Evolutionary conservation across 805 yeast genomes (phyloP), one percentile per base, ranked within the genome.

Genomic region (Hanseniaspora lindneri): DNA sequence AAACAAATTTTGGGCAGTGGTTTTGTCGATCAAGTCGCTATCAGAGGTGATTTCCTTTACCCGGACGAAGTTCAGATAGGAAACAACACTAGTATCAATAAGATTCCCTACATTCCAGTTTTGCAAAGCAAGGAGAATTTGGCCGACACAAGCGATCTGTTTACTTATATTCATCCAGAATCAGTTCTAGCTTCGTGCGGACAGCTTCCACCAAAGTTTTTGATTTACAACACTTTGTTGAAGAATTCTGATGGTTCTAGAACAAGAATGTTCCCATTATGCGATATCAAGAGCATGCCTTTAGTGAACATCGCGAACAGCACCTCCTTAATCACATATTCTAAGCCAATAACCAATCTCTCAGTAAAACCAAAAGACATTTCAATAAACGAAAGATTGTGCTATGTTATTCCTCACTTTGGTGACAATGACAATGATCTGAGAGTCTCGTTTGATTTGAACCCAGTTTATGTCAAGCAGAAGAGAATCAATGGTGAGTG

Each of bases 1-100:
- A 88, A 86, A 58, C 99, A 92, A 64, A 88, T 92, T 78, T 70
- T 89, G 3, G 76, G 95, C 5, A 80, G 96, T 0, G 98, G 97
- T 0, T 92, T 83, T 57, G 72, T 92, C 34, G 99, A 92, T 62
- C 94, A 84, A 59, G 74, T 89, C 20, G 94, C 94, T 1, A 74
- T 85, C 14, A 71, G 97, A 53, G 88, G 85, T 1, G 96, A 88
- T 58, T 52, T 50, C n/a, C 55, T 77, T 28, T 65, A 78, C 6
- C 77, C 83, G 17, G 68, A 78, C 1, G 94, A 83, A 17, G 69
- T 77, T 7, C 68, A 64, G 41, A 63, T 80, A 3, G 67, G 80
- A 1, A 81, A 80, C 52, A 78, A 73, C 44, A 68, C 80, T 4
- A 69, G 66, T 36, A 70, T 80, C 34, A 73, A 70, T 47, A 74